A percentile compares a stretch with the other conserved stretches of the same genome.
phyloP scores from a whole-genome alignment of 2,329 filamentous ascomycete species.

The Xylaria sp. region DNA sequence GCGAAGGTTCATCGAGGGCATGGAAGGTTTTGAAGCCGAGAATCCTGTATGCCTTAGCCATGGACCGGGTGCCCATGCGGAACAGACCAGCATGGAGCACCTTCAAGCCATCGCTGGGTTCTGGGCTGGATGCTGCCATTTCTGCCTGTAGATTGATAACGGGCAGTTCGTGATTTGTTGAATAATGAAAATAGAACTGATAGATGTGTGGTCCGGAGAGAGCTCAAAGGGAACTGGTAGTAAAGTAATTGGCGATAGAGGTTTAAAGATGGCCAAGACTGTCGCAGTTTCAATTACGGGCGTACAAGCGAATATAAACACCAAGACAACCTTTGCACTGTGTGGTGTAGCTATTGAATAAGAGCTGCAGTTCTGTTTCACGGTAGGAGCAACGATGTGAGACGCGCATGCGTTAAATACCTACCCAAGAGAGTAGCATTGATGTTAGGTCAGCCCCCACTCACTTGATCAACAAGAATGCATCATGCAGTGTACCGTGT shows the following conservation, averaged over 20 bases:
- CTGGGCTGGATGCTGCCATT: background rate
- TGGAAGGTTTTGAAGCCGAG: slow-evolving; percentile 32
- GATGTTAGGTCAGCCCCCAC: background rate
- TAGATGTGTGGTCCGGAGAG: background rate
- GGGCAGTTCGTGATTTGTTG: background rate
- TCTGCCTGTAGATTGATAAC: background rate
- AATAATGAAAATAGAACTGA: background rate
- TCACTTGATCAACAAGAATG: background rate
- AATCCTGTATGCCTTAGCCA: slow-evolving; percentile 31
- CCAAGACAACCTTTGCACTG: too few relatives aligned
- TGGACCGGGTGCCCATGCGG: slow-evolving; percentile 34
- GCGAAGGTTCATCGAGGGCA: slow-evolving; percentile 8
- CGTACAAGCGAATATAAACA: background rate
- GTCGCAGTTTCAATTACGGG: too few relatives aligned
- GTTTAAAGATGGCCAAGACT: background rate
- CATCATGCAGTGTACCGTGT: background rate
- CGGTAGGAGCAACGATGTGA: background rate
- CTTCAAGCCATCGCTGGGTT: background rate
- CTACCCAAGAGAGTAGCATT: background rate
- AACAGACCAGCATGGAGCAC: background rate
- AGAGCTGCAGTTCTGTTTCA: too few relatives aligned
- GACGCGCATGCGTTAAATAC: background rate
- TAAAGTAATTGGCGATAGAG: background rate
- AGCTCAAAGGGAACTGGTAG: background rate
- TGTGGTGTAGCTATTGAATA: too few relatives aligned